Evolutionary conservation across 2,329 filamentous ascomycete species (phyloP).

Genomic region (Ustulina deusta): DNA sequence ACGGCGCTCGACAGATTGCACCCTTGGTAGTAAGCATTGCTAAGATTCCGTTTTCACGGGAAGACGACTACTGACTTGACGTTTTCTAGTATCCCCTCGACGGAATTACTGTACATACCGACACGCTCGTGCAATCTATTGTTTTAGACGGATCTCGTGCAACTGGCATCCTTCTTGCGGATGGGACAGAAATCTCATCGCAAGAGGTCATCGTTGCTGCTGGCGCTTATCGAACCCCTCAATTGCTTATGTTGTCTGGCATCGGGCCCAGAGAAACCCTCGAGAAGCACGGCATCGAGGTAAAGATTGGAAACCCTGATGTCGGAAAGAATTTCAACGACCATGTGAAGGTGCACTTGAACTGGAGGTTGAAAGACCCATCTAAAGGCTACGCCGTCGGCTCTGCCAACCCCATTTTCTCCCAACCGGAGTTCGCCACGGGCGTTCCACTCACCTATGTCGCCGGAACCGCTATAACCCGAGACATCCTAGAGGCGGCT

Average conservation of each 20-base stretch:
- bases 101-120: constrained; percentile 28
- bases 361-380: constrained; percentile 46
- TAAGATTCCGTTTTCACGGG: constrained; percentile 1
- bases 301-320: constrained; percentile 35
- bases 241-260: constrained; percentile 43
- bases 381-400: constrained; percentile 44
- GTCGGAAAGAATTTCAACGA: constrained; percentile 43
- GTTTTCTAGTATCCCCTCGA: constrained; percentile 25
- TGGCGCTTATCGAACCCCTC: constrained; percentile 41
- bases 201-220: constrained; percentile 39
- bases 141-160: constrained; percentile 33
- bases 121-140: constrained; percentile 40
- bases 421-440: constrained; percentile 38
- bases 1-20: constrained; percentile 39
- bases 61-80: constrained; percentile 1
- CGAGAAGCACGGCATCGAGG: constrained; percentile 36
- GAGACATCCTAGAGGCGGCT: constrained; percentile 34
- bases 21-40: constrained; percentile 7
- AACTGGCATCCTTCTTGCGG: constrained; percentile 33
- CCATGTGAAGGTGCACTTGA: constrained; percentile 40
- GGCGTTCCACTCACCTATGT: constrained; percentile 40
- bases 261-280: constrained; percentile 38
- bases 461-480: constrained; percentile 36
- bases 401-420: constrained; percentile 42
- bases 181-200: constrained; percentile 32